phyloP scores from a whole-genome alignment of 2,329 filamentous ascomycete species.

The Fusarium chaquense region DNA sequence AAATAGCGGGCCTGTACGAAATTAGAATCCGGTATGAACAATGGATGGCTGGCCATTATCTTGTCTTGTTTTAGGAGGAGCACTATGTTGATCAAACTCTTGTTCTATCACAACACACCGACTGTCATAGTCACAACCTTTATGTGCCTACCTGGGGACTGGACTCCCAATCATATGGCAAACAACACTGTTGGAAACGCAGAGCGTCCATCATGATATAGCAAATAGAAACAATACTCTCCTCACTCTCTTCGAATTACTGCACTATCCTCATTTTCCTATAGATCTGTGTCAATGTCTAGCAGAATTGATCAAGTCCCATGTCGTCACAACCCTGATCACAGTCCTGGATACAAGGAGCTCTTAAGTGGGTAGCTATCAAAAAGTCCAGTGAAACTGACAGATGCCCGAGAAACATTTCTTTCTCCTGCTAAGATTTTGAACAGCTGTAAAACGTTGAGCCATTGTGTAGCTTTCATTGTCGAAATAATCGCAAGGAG shows the following conservation, averaged over 20 bases:
- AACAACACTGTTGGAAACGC: conserved; percentile 28
- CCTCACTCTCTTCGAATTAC: background rate
- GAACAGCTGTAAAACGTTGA: background rate
- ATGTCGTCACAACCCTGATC: conserved; percentile 16
- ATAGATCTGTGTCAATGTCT: too few relatives aligned
- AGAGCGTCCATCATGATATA: conserved; percentile 39
- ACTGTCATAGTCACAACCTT: conserved; percentile 32
- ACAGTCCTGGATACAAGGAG: conserved; percentile 29
- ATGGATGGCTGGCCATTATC: conserved; percentile 40
- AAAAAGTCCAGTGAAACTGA: background rate
- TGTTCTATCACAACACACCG: conserved; percentile 30
- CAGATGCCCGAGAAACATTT: background rate
- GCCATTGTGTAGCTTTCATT: background rate
- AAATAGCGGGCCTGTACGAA: conserved; percentile 14
- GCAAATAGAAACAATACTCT: conserved; percentile 36
- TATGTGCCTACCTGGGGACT: conserved; percentile 20
- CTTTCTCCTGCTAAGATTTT: background rate
- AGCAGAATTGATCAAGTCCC: background rate
- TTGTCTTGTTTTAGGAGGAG: conserved; percentile 23
- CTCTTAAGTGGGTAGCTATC: background rate
- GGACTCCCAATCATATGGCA: conserved; percentile 19
- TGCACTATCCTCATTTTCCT: background rate
- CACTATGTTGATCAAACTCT: background rate
- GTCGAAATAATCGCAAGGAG: conserved; percentile 23
- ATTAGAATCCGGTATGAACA: conserved; percentile 18